phyloP scores from a whole-genome alignment of 148 eudicot genomes.

The Persicaria maculosa region DNA sequence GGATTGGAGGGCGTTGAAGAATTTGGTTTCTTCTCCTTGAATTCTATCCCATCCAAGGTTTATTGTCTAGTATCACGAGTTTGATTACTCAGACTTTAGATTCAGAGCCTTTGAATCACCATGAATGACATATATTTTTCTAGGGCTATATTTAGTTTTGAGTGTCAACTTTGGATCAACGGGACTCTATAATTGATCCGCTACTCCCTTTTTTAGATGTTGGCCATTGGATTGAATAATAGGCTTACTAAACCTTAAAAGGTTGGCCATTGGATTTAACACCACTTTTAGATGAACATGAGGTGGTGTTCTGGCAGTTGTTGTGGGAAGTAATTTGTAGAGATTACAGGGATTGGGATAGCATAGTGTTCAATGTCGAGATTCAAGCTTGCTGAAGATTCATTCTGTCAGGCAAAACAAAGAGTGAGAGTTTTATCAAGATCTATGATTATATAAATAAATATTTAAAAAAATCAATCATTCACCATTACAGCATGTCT shows the following conservation, averaged over 20 bases:
- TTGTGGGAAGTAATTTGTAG: slow-evolving; percentile 40
- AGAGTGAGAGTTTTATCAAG: neutral
- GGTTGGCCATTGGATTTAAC: slow-evolving; percentile 33
- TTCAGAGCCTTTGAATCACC: too few species aligned
- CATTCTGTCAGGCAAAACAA: slow-evolving; percentile 32
- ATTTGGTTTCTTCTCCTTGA: too few species aligned
- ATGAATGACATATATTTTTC: too few species aligned
- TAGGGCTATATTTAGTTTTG: too few species aligned
- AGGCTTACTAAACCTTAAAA: slow-evolving; percentile 33
- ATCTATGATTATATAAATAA: neutral
- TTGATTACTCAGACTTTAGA: too few species aligned
- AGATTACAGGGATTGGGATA: slow-evolving; percentile 66
- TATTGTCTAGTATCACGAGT: too few species aligned
- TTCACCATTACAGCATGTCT: neutral
- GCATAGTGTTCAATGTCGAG: slow-evolving; percentile 93
- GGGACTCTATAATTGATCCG: too few species aligned
- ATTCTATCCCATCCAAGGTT: too few species aligned
- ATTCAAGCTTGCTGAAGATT: slow-evolving; percentile 65
- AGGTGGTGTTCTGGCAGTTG: slow-evolving; percentile 28
- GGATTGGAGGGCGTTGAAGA: too few species aligned
- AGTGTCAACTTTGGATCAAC: too few species aligned
- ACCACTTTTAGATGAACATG: slow-evolving; percentile 31
- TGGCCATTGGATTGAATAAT: neutral
- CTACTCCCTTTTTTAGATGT: too few species aligned
- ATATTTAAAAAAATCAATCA: neutral